Evolutionary conservation across 352 stramenopile species (phyloP), one percentile per base, ranked within the genome.

Genomic region (Phytophthora aleatoria): DNA sequence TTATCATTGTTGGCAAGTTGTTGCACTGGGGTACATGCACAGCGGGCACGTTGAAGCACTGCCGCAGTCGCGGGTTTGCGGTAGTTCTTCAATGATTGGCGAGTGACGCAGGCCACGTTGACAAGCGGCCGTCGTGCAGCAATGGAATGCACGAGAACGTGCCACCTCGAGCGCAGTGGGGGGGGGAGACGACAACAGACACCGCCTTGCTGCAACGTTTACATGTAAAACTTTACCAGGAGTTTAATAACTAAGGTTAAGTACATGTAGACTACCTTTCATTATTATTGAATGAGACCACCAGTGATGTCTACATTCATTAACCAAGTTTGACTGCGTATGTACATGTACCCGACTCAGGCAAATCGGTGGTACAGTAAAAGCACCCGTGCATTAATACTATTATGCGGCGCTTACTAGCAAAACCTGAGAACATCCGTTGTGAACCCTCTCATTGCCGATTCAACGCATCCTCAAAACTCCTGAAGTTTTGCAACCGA

Each of bases 371-470:
- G 16, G 20, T 35, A 35, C 45, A 11, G 45, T 28, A 5, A 26
- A 20, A 51, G 26, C 16, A 51, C 30, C 30, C 26, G 16, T 50
- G 35, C 10, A 54, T 55, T 24, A 20, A 20, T 45, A 15, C 16
- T 13, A 54, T 8, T n/a, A 45, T 8, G 28, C 28, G 28, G 28
- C 28, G 28, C 12, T 15, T 44, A 70, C 56, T 66, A 66, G 48
- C 61, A 66, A 70, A 69, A 70, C 13, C 62, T 70, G 55, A 70
- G 62, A 65, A 36, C 62, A 58, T 66, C 49, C 49, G 54, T 44
- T 20, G 60, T 51, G 33, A 56, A 51, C 60, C 52, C 52, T 57
- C 60, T 68, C 61, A 67, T 35, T 49, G 55, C 20, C 20, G 20
- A 20, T 20, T 20, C 20, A 20, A 53, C 20, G 35, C 43, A 39